Conservation (phyloP, 306 rosid genomes). For the Sechiopsis laciniata region DNA sequence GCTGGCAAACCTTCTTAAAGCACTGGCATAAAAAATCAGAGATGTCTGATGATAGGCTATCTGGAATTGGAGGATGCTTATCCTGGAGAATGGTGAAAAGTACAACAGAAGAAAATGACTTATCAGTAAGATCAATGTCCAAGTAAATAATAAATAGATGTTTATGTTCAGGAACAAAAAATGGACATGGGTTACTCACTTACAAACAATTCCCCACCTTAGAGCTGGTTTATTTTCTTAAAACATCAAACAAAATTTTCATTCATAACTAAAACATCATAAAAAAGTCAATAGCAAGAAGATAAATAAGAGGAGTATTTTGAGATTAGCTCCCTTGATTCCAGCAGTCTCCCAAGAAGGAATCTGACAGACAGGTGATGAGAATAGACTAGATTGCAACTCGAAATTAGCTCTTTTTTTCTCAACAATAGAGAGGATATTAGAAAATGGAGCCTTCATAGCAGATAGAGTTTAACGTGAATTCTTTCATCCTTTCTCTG, state of each 20-base stretch:
- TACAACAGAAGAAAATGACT: neutral
- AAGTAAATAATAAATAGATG: constrained; percentile 1
- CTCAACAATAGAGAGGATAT: neutral
- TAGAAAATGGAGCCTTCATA: neutral
- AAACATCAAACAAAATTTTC: constrained; percentile 10
- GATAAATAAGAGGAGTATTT: neutral
- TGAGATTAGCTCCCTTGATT: neutral
- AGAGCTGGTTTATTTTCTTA: constrained; percentile 8
- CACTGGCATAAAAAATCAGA: constrained; percentile 96
- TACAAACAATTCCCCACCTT: too few species aligned
- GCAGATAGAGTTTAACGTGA: neutral
- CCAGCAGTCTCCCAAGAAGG: neutral
- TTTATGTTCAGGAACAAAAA: neutral
- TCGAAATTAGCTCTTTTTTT: neutral
- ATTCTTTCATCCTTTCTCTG: neutral
- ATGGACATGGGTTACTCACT: neutral
- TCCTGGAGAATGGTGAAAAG: constrained; percentile 54
- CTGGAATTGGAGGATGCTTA: constrained; percentile 93
- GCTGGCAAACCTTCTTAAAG: constrained; percentile 78
- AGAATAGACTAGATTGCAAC: neutral
- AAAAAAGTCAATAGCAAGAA: neutral
- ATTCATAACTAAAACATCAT: neutral
- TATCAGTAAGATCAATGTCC: neutral
- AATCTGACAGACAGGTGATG: neutral
- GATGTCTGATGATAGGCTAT: constrained; percentile 80